Conservation (phyloP, 352 stramenopile genomes). For the Phytophthora foliorum region DNA sequence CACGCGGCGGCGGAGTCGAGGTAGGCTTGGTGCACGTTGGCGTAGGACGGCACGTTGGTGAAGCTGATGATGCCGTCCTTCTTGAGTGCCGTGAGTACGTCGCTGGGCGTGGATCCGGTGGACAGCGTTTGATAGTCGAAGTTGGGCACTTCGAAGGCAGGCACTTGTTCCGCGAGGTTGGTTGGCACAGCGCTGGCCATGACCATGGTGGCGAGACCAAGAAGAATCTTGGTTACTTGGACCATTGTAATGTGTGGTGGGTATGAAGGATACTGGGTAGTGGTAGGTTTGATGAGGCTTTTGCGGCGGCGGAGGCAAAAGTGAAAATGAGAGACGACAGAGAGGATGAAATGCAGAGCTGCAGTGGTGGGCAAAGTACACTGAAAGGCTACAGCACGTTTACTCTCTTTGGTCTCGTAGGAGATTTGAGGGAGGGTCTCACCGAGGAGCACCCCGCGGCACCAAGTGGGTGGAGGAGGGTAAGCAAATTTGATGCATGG, state of each 20-base stretch:
- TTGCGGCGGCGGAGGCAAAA: slow-evolving; percentile 12
- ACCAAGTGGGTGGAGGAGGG: slow-evolving; percentile 8
- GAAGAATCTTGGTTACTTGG: slow-evolving; percentile 34
- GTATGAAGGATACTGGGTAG: neutral
- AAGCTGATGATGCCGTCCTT: slow-evolving; percentile 76
- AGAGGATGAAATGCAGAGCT: slow-evolving; percentile 14
- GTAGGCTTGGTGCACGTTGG: slow-evolving; percentile 51
- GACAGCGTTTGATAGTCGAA: slow-evolving; percentile 66
- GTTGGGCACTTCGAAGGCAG: slow-evolving; percentile 55
- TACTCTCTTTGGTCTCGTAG: neutral
- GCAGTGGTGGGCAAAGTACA: neutral
- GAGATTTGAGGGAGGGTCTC: slow-evolving; percentile 17
- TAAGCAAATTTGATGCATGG: slow-evolving; percentile 19
- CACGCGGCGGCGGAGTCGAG: slow-evolving; percentile 58
- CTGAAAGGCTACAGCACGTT: no score
- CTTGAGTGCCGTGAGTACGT: slow-evolving; percentile 64
- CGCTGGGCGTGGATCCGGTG: slow-evolving; percentile 38
- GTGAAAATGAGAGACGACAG: slow-evolving; percentile 22
- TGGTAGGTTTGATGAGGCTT: neutral
- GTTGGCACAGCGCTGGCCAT: slow-evolving; percentile 19
- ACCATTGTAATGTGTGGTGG: slow-evolving; percentile 23
- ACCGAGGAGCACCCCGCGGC: neutral
- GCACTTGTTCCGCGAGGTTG: slow-evolving; percentile 35
- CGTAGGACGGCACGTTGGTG: slow-evolving; percentile 67
- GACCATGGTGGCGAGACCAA: slow-evolving; percentile 25